Evolutionary conservation across 1,284 basidiomycete genomes (phyloP).

Genomic region (Trichosporon sp.): DNA sequence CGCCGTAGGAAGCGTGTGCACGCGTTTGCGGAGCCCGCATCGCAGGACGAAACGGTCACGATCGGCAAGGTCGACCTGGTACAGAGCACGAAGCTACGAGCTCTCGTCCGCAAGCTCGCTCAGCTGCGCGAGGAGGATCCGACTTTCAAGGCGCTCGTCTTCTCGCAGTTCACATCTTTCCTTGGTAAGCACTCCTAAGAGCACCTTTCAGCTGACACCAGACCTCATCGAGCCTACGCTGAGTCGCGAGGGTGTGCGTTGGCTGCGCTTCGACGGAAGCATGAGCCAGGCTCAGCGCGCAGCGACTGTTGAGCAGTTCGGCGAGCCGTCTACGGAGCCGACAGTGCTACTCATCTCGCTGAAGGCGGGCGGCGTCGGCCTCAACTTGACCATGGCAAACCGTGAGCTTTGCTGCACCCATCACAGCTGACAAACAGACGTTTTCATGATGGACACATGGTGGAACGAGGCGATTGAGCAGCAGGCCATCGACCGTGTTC

Average conservation of each 20-base stretch:
- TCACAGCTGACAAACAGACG: constrained; percentile 61
- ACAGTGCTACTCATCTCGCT: constrained; percentile 84
- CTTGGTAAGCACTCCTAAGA: constrained; percentile 53
- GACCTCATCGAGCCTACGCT: constrained; percentile 78
- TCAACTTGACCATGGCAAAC: constrained; percentile 64
- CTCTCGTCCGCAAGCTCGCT: constrained; percentile 50
- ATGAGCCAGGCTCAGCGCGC: constrained; percentile 86
- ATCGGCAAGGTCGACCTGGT: constrained; percentile 79
- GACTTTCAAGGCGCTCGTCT: constrained; percentile 79
- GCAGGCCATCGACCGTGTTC: constrained; percentile 70
- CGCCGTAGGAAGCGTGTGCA: constrained; percentile 55
- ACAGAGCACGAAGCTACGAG: constrained; percentile 70
- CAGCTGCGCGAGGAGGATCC: constrained; percentile 62
- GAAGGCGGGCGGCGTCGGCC: constrained; percentile 90
- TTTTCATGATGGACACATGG: constrained; percentile 97
- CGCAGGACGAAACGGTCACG: constrained; percentile 49
- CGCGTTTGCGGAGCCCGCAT: constrained; percentile 28
- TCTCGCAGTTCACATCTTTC: constrained; percentile 75
- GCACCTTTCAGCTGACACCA: constrained; percentile 23
- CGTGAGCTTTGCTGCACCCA: constrained; percentile 30
- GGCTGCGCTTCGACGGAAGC: constrained; percentile 87
- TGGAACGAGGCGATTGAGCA: constrained; percentile 90
- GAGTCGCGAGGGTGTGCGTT: constrained; percentile 71
- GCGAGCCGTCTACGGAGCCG: constrained; percentile 66
- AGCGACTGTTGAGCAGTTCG: constrained; percentile 74